A percentile compares a stretch with the other conserved stretches of the same genome.
phyloP scores from a whole-genome alignment of 495 filamentous ascomycete species.

The Neurospora cerealis region DNA sequence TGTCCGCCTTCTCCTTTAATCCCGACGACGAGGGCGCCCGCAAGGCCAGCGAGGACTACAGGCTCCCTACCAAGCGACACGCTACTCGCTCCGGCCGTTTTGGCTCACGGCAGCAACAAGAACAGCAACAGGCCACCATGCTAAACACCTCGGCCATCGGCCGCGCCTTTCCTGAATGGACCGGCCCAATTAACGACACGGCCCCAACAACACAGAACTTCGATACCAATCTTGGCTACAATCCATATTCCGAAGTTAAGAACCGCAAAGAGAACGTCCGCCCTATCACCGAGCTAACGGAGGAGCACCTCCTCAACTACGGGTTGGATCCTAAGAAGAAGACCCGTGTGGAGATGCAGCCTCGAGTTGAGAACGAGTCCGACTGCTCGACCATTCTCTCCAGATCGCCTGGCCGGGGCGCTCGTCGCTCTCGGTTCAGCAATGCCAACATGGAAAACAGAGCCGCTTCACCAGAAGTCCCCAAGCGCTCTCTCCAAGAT shows the following conservation, averaged over 20 bases:
- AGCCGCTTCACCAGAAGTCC: slow-evolving; percentile 7
- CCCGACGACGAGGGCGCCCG: slow-evolving; percentile 38
- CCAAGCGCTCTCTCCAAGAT: slow-evolving; percentile 21
- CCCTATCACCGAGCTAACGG: slow-evolving; percentile 14
- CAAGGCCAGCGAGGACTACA: slow-evolving; percentile 17
- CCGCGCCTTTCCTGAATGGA: slow-evolving; percentile 53
- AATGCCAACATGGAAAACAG: slow-evolving; percentile 3
- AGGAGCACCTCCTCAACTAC: slow-evolving; percentile 19
- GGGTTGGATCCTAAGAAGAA: slow-evolving; percentile 19
- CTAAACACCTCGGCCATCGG: slow-evolving; percentile 56
- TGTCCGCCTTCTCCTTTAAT: slow-evolving; percentile 34
- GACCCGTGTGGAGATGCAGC: slow-evolving; percentile 31
- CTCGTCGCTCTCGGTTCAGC: slow-evolving; percentile 20
- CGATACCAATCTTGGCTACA: slow-evolving; percentile 9
- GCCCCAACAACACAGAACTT: slow-evolving; percentile 12
- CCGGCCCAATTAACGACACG: slow-evolving; percentile 15
- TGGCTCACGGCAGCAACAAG: slow-evolving; percentile 6
- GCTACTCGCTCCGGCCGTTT: slow-evolving; percentile 20
- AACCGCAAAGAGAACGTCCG: slow-evolving; percentile 31
- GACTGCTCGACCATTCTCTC: slow-evolving; percentile 32
- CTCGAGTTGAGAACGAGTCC: slow-evolving; percentile 34
- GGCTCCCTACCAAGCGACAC: slow-evolving; percentile 9
- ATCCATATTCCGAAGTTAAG: slow-evolving; percentile 5
- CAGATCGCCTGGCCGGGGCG: slow-evolving; percentile 8
- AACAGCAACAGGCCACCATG: slow-evolving; percentile 3